Percentiles rank a stretch among this genome's conserved stretches.
Evolutionary conservation across 177 flowering plant genomes (phyloP).

Genomic region (Vitis hybrid): DNA sequence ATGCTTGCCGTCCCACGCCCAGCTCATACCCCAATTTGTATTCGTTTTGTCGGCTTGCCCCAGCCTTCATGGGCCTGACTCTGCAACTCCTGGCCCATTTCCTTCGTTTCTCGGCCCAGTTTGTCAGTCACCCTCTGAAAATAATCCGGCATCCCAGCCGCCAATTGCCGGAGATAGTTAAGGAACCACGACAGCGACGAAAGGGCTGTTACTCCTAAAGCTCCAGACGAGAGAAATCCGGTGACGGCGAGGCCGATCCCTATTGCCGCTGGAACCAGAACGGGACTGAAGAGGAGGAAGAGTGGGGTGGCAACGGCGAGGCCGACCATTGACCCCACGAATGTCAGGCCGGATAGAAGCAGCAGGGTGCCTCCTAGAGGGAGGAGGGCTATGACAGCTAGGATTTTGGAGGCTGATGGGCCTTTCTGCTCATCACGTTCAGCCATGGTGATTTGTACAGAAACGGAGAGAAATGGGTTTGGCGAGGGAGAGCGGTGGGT

Average conservation of each 20-base stretch:
- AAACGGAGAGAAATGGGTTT: no score
- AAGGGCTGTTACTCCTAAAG: conserved; percentile 53
- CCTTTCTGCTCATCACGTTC: conserved; percentile 14
- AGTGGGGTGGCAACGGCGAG: conserved; percentile 40
- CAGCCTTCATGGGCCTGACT: conserved; percentile 35
- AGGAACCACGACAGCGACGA: conserved; percentile 45
- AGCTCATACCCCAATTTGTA: not conserved
- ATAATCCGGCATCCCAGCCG: no score
- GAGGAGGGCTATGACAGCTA: conserved; percentile 39
- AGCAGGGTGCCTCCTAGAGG: conserved; percentile 55
- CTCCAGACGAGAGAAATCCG: conserved; percentile 47
- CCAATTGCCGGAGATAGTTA: conserved; percentile 22
- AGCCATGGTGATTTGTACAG: no score
- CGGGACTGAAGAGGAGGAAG: conserved; percentile 59
- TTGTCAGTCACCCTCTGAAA: conserved; percentile 37
- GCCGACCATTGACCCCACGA: conserved; percentile 38
- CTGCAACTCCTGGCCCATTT: conserved; percentile 43
- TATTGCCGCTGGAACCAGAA: conserved; percentile 50
- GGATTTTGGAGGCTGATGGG: conserved; percentile 35
- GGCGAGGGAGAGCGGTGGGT: not conserved
- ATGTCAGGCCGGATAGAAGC: conserved; percentile 44
- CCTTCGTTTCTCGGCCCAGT: conserved; percentile 58
- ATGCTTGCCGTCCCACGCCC: not conserved
- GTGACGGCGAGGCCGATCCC: conserved; percentile 44
- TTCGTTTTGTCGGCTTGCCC: not conserved